Base-by-base conservation (phyloP, 2,329 filamentous ascomycete genomes). In the Claviceps africana region DNA sequence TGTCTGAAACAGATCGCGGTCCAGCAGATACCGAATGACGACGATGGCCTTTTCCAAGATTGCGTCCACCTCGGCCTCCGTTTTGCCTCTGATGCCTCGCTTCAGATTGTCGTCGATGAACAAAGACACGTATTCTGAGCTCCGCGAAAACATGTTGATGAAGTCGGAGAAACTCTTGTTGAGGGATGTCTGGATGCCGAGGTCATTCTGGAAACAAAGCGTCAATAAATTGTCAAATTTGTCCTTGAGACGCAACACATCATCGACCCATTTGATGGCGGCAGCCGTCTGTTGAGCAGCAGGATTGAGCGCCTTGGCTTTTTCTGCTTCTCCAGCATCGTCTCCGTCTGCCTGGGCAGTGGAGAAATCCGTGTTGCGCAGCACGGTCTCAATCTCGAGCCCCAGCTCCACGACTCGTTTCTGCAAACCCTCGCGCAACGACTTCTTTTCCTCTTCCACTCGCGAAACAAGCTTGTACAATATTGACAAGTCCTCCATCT, bases 101-200 rank as follows among this genome's bases (percentile, higher is more conserved):
- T 95, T 95, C 61, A 98, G 79, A 62, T 90, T 95, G 61, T 97
- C 91, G 61, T 98, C 93, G 54, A 98, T 95, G 68, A 95, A 98
- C 0, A 98, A 76, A 0, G 93, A 98, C 6, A 97, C 85, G 63
- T 88, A 95, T 64, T 98, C 93, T 1, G 91, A 88, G 59, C 86
- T 85, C 56, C 90, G 82, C 15, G 73, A 67, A 63, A 95, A 96
- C n/a, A 82, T 70, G 65, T 96, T 97, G 74, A 98, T 95, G 61
- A 97, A 95, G 17, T 94, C 85, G 1, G 86, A 78, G 60, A 96
- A 95, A 63, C 89, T 95, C 62, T 84, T 84, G 1, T 88, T 90
- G 28, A 97, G 74, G 0, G 88, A 83, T 1, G 85, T 86, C 61
- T 95, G 86, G 17, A 98, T 73, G 8, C 82, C 75, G 40, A 88